Evolutionary conservation across 345 rosid genomes (phyloP), one percentile per base, ranked within the genome.

Genomic region (Rhodamnia argentea): DNA sequence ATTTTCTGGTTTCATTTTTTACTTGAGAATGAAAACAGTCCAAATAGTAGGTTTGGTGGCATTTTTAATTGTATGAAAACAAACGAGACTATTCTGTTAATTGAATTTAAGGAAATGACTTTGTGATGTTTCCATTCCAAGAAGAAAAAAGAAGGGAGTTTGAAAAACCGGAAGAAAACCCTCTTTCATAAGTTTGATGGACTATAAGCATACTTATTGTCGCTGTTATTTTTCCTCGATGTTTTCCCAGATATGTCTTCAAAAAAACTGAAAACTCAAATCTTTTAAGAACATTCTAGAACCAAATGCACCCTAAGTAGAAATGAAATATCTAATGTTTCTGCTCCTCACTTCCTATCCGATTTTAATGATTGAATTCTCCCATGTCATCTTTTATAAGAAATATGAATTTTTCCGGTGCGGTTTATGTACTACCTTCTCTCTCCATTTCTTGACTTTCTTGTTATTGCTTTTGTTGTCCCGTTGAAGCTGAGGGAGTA

Each of bases 401-500:
- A 50, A 47, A 12, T 44, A 7, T 52, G 52, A 82, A 12, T 47
- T 82, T 29, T 44, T 44, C 13, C 4, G 0, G 52, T 5, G 54
- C 4, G 1, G 44, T 64, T 64, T 64, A 64, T 62, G 42, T 62
- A 29, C 42, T 29, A 47, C 82, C 82, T 62, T 15, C 42, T 52
- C 29, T 83, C 40, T 75, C 74, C 84, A 88, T 23, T 16, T 52
- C 26, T 56, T 84, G 84, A 86, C 86, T 60, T 83, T 60, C n/a
- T 84, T 83, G 84, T 84, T 81, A 64, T 82, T 37, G 37, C 83
- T 56, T 40, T 18, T 82, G 60, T 29, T 85, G 62, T 42, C 84
- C 82, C 76, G 27, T 86, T 51, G 85, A 86, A 97, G 99, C 94
- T 96, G 88, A 90, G 99, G 93, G 99, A 95, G 88, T 97, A 96